phyloP scores from a whole-genome alignment of 768 basidiomycete species.

The Trametes punicea region DNA sequence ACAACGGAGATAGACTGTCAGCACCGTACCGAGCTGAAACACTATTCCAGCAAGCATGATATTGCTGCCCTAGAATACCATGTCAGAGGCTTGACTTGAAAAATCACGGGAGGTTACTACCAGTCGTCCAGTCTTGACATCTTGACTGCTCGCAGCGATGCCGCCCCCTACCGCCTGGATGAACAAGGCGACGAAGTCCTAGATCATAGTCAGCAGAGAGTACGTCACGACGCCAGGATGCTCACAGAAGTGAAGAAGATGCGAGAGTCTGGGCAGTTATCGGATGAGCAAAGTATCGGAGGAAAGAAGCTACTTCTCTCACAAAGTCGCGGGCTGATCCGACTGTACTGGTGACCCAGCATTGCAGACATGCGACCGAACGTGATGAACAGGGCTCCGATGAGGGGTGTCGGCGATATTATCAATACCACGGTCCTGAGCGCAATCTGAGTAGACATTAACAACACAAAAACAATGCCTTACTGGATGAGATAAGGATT shows the following conservation, averaged over 20 bases:
- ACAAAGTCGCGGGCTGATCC: constrained; percentile 37
- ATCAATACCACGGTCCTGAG: constrained; percentile 47
- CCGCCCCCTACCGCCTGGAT: constrained; percentile 67
- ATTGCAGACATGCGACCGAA: constrained; percentile 45
- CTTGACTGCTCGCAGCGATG: constrained; percentile 33
- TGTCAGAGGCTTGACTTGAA: not conserved
- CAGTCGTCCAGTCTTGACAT: too few species aligned
- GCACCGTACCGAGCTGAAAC: constrained; percentile 35
- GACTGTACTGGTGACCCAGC: constrained; percentile 44
- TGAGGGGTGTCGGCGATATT: constrained; percentile 51
- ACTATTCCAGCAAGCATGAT: constrained; percentile 47
- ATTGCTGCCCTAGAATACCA: constrained; percentile 17
- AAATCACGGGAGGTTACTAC: too few species aligned
- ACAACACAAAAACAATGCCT: not conserved
- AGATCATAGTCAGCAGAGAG: not conserved
- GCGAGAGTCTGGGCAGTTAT: constrained; percentile 35
- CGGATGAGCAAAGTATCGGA: not conserved
- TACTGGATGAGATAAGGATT: constrained; percentile 42
- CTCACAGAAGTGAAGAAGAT: constrained; percentile 39
- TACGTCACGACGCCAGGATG: not conserved
- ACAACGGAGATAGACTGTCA: not conserved
- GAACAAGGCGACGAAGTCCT: constrained; percentile 57
- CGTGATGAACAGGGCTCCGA: constrained; percentile 58
- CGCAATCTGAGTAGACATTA: too few species aligned
- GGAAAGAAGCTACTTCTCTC: not conserved